Evolutionary conservation across 179 eudicot genomes (phyloP).

Genomic region (Amaranthus tricolor): DNA sequence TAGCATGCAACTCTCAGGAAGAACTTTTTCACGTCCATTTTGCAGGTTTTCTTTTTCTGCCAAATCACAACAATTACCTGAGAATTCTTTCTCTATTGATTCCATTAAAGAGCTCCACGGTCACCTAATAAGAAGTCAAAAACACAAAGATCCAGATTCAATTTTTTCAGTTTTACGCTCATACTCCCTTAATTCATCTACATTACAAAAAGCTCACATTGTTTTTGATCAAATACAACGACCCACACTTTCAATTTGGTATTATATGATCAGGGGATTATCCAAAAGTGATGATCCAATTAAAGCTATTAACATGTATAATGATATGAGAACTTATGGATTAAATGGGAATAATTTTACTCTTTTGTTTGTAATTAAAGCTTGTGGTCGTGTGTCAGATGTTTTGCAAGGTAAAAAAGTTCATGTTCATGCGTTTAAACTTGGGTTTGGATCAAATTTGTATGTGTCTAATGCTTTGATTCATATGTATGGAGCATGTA

Average conservation of each 20-base stretch:
- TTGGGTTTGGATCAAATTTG: constrained; percentile 54
- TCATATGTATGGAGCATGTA: constrained; percentile 61
- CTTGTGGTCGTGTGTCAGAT: constrained; percentile 45
- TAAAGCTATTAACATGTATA: constrained; percentile 40
- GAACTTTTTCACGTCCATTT: constrained; percentile 33
- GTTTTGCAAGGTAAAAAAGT: constrained; percentile 39
- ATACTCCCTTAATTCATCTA: constrained; percentile 40
- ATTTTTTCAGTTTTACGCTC: constrained; percentile 44
- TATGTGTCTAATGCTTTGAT: constrained; percentile 60
- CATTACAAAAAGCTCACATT: constrained; percentile 46
- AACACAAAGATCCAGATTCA: constrained; percentile 41
- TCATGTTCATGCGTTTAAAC: constrained; percentile 47
- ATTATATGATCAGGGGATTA: constrained; percentile 45
- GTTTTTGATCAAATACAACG: constrained; percentile 37
- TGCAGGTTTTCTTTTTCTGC: constrained; percentile 21
- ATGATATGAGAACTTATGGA: constrained; percentile 44
- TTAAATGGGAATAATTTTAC: constrained; percentile 52
- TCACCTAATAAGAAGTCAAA: constrained; percentile 44
- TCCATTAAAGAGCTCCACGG: constrained; percentile 56
- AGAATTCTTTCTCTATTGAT: constrained; percentile 21
- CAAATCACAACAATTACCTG: constrained; percentile 19
- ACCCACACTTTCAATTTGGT: constrained; percentile 51
- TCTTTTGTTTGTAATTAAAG: constrained; percentile 49
- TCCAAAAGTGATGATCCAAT: constrained; percentile 46
- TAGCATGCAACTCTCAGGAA: constrained; percentile 32